These are phyloP conservation scores for Tricladium varicosporioides DNA, from an alignment of 2,329 filamentous ascomycete species.

Conservation along the genomic window DNA sequence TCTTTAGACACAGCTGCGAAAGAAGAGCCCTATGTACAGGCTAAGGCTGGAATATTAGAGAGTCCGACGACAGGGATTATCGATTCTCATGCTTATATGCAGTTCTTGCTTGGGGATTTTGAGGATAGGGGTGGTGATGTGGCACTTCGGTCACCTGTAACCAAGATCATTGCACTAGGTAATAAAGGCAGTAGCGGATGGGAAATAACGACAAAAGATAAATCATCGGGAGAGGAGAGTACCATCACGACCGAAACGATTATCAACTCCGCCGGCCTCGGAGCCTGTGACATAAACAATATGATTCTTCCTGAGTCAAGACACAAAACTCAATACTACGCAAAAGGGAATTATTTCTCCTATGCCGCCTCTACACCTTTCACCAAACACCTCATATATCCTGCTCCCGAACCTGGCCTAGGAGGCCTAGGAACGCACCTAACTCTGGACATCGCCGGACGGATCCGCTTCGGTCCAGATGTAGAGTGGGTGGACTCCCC, in stretches of 20 bases:
- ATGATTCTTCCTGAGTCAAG: constrained; percentile 64
- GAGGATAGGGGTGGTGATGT: constrained; percentile 74
- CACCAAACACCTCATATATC: constrained; percentile 79
- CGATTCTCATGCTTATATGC: constrained; percentile 83
- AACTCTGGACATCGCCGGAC: constrained; percentile 82
- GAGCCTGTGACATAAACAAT: constrained; percentile 75
- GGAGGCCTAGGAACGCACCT: constrained; percentile 90
- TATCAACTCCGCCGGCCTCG: constrained; percentile 83
- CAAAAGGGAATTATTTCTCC: constrained; percentile 94
- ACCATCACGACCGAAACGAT: constrained; percentile 72
- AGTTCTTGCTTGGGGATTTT: constrained; percentile 72
- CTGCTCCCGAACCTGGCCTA: constrained; percentile 76
- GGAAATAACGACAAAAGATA: constrained; percentile 57
- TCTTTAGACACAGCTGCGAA: constrained; percentile 55
- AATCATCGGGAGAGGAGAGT: constrained; percentile 44
- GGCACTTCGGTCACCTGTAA: constrained; percentile 68
- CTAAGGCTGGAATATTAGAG: constrained; percentile 73
- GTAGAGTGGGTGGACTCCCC: constrained; percentile 85
- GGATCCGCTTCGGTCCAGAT: constrained; percentile 89
- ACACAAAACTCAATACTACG: constrained; percentile 68
- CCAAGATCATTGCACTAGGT: constrained; percentile 43
- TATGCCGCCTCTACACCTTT: constrained; percentile 65
- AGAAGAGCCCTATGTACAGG: constrained; percentile 74
- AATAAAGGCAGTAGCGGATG: constrained; percentile 60
- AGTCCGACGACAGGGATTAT: constrained; percentile 86